A percentile compares a stretch with the other conserved stretches of the same genome.
These are phyloP conservation scores for Schwanniomyces etchellsii DNA, from an alignment of 1,139 yeast species.

Conservation along the genomic window DNA sequence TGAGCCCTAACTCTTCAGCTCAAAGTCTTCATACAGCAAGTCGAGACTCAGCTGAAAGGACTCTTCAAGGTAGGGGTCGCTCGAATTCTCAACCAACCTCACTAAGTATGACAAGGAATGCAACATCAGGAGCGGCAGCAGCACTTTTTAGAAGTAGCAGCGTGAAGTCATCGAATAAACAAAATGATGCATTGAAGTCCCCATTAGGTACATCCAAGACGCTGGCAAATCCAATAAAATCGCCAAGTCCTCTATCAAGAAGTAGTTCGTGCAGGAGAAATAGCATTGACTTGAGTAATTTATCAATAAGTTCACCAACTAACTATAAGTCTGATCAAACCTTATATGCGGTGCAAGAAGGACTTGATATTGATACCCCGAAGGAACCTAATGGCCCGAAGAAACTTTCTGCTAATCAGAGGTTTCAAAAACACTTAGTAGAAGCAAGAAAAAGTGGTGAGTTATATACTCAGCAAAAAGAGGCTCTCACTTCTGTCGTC, in stretches of 20 bases:
- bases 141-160: slow-evolving; percentile 19
- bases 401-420: slow-evolving; percentile 31
- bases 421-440: slow-evolving; percentile 35
- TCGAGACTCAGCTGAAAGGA: neutral
- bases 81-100: slow-evolving; percentile 1
- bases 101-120: slow-evolving; percentile 7
- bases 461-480: slow-evolving; percentile 36
- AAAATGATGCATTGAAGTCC: too few species aligned
- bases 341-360: neutral
- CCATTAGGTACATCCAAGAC: neutral
- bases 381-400: slow-evolving; percentile 5
- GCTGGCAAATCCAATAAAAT: too few species aligned
- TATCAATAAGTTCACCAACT: neutral
- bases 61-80: neutral
- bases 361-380: neutral
- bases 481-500: slow-evolving; percentile 28
- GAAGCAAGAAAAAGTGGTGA: slow-evolving; percentile 37
- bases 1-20: neutral
- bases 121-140: slow-evolving; percentile 33
- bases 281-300: neutral
- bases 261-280: neutral
- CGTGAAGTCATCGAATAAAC: slow-evolving; percentile 3
- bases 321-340: too few species aligned
- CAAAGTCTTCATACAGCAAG: neutral
- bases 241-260: neutral